These are phyloP conservation scores for Neurospora crassa DNA, from an alignment of 2,329 filamentous ascomycete genomes.

Conservation along the genomic window DNA sequence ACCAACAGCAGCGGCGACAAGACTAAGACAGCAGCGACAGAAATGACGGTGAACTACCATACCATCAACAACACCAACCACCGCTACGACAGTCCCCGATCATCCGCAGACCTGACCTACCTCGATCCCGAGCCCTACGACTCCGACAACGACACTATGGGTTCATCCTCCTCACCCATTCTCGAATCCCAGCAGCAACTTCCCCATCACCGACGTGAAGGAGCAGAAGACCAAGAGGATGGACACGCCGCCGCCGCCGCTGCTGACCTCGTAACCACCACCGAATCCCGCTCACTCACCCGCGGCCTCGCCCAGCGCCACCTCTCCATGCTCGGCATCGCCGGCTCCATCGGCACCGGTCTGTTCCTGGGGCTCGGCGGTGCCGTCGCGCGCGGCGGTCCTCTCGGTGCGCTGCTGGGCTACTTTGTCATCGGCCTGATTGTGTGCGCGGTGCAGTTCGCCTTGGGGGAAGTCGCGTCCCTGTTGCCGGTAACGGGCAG, in stretches of 20 bases:
- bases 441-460: constrained; percentile 48
- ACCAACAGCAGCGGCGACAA: not conserved
- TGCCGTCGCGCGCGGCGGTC: constrained; percentile 41
- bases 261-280: constrained; percentile 33
- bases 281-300: constrained; percentile 40
- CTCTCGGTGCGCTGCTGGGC: constrained; percentile 37
- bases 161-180: not conserved
- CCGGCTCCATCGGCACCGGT: constrained; percentile 51
- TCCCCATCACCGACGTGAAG: constrained; percentile 2
- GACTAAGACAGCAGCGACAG: not conserved
- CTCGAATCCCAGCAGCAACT: not conserved
- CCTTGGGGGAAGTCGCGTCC: constrained; percentile 51
- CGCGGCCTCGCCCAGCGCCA: constrained; percentile 44
- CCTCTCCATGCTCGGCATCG: constrained; percentile 53
- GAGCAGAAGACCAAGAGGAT: not conserved
- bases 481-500: constrained; percentile 53
- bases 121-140: not conserved
- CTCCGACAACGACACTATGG: not conserved
- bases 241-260: constrained; percentile 11
- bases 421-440: constrained; percentile 47
- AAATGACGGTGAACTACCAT: not conserved
- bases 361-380: constrained; percentile 49
- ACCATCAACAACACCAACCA: not conserved
- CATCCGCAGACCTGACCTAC: not conserved
- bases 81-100: not conserved